Percentiles rank a stretch among this genome's conserved stretches.
Evolutionary conservation across 148 eudicot species (phyloP).

Genomic region (Pharnaceum exiguum): DNA sequence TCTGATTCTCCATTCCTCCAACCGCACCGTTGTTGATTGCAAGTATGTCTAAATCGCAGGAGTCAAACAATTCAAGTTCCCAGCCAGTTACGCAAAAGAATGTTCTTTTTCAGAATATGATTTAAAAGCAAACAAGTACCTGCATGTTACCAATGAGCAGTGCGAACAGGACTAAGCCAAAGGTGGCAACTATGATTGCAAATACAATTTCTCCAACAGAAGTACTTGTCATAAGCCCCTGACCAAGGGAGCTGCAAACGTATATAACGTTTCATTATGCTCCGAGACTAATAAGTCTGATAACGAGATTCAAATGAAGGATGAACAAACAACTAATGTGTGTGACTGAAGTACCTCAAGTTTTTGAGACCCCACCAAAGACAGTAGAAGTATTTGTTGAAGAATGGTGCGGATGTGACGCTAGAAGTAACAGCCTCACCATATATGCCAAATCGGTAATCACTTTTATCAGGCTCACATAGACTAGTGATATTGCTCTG

Average conservation of each 20-base stretch:
- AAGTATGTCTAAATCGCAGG: constrained; percentile 89
- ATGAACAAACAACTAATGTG: too few species aligned
- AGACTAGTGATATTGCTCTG: constrained; percentile 45
- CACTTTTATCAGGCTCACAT: constrained; percentile 37
- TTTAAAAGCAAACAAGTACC: too few species aligned
- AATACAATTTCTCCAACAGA: constrained; percentile 60
- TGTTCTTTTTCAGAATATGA: too few species aligned
- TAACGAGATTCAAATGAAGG: too few species aligned
- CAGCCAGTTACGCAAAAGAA: neutral
- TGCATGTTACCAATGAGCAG: constrained; percentile 91
- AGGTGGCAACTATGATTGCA: constrained; percentile 53
- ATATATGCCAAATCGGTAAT: constrained; percentile 61
- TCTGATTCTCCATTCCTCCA: constrained; percentile 87
- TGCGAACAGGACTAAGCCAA: constrained; percentile 82
- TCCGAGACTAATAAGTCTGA: neutral
- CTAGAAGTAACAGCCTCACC: constrained; percentile 42
- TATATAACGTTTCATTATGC: too few species aligned
- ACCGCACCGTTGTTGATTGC: constrained; percentile 62
- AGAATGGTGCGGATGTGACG: constrained; percentile 41
- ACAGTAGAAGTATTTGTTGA: constrained; percentile 70
- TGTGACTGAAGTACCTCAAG: constrained; percentile 43
- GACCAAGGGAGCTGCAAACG: constrained; percentile 75
- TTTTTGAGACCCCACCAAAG: constrained; percentile 94
- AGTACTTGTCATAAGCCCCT: constrained; percentile 54
- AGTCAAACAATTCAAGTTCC: constrained; percentile 5